Base-by-base conservation (phyloP, 2,329 filamentous ascomycete genomes). In the Arachnomyces sp. region DNA sequence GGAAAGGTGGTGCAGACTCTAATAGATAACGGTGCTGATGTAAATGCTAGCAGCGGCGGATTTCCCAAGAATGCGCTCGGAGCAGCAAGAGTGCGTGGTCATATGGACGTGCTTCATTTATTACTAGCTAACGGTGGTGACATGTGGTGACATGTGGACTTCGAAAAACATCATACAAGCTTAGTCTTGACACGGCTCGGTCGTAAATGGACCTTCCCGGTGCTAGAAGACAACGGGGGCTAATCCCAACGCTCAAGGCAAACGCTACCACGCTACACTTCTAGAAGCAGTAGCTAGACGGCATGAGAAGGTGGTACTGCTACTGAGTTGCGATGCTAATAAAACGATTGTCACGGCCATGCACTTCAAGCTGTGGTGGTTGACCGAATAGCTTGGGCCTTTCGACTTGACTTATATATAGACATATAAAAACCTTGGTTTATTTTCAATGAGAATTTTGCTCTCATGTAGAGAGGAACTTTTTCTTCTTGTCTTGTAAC, bases 11-110 rank as follows among this genome's bases (percentile, higher is more conserved):
- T 38, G 2, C 13, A 40, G 16, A 18, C 40, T 5, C 25, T 44
- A 13, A 16, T 40, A 13, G 30, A 38, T 11, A 34, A 25, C 14
- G 34, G 34, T 33, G 42, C 38, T 21, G 34, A 44, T 38, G 15
- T 38, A 11, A 36, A 36, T 16, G 9, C 28, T 11, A n/a, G n/a
- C 28, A 28, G 15, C n/a, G 17, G 13, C 28, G 25, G 28, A 29
- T 28, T n/a, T n/a, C 34, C 11, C 11, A 28, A 8, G 2, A 15
- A 13, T 38, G 33, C 39, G 2, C 34, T 42, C 16, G 6, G 3
- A 4, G 34, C 15, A 15, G 39, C 39, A 28, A 7, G 31, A 25
- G 30, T 7, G 13, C 11, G 17, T 9, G 15, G 7, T 6, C 13
- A 32, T 37, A 7, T 31, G 1, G 30, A 18, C 3, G 17, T 28